Evolutionary conservation across 2,329 filamentous ascomycete genomes (phyloP), one percentile per base, ranked within the genome.

Genomic region (Xylariaceae sp.): DNA sequence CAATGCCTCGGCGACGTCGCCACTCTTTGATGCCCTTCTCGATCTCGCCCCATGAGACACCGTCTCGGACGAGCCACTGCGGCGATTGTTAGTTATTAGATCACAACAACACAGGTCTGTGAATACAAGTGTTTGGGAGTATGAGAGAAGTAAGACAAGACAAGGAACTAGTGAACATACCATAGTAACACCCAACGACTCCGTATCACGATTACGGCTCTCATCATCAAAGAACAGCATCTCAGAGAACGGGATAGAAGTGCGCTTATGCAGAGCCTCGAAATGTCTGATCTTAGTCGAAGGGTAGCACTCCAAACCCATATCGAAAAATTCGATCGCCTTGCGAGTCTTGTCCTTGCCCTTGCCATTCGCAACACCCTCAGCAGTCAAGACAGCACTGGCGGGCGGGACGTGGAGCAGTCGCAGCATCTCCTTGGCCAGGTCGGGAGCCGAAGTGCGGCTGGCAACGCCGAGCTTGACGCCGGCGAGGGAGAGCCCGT

Each of bases 191-290:
- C 91, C 91, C 44, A 96, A 62, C 22, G 65, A 72, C 71, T 85
- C 82, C 1, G 95, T 92, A 64, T 96, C 90, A 50, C 82, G 76
- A 64, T 97, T 97, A 53, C 92, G 74, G 45, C 78, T 76, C 78
- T 97, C 92, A 61, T 97, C 92, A 60, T 97, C 92, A 58, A 97
- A 97, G 68, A 97, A 97, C 32, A 97, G 67, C 86, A 97, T 95
- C 42, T 96, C 89, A 56, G 86, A 80, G 62, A 82, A 95, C 6
- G 74, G 71, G 2, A 96, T 68, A 1, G 83, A 83, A 12, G 86
- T 90, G 48, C 82, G 77, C 65, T 85, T 80, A 10, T 86, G 80
- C 58, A 97, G 74, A 5, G 80, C 75, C 62, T 85, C 77, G 61
- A 97, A 95, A 69, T 97, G 92, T 54, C 82, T 80, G n/a, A 86